Evolutionary conservation across 2,329 filamentous ascomycete genomes (phyloP).

Genomic region (Seiridium unicorne): DNA sequence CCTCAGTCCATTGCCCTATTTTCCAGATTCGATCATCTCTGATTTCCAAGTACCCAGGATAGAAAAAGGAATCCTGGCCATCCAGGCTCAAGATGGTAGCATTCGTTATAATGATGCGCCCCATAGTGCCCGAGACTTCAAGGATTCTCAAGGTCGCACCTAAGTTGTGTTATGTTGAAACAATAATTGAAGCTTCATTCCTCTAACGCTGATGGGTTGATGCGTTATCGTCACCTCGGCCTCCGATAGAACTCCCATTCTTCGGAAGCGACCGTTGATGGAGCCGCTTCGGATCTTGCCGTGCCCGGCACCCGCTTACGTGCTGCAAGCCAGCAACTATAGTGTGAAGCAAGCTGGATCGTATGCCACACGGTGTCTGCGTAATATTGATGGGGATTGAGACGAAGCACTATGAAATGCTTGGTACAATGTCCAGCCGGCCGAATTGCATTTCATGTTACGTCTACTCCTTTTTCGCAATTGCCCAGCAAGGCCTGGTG

Average conservation of each 20-base stretch:
- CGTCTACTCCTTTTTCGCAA: too few species aligned
- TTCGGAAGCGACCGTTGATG: background rate
- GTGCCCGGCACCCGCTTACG: background rate
- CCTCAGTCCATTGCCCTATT: conserved; percentile 6
- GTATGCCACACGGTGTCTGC: too few species aligned
- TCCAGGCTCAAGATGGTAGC: conserved; percentile 18
- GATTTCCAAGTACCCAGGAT: conserved; percentile 18
- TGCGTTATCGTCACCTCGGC: background rate
- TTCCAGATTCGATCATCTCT: conserved; percentile 16
- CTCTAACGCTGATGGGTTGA: too few species aligned
- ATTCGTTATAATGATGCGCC: conserved; percentile 18
- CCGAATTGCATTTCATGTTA: too few species aligned
- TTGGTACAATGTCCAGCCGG: too few species aligned
- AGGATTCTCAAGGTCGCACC: background rate
- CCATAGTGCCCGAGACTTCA: background rate
- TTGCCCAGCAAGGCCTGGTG: too few species aligned
- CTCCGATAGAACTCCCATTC: background rate
- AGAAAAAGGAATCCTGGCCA: conserved; percentile 16
- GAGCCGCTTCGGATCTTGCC: background rate
- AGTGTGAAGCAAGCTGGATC: too few species aligned
- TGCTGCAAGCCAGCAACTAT: too few species aligned
- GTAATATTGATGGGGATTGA: too few species aligned
- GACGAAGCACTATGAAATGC: too few species aligned
- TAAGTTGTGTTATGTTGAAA: too few species aligned
- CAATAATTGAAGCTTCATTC: too few species aligned